Evolutionary conservation across 192 early-diverging fungal genomes (phyloP), one percentile per base, ranked within the genome.

Genomic region (Entrophospora sp.): DNA sequence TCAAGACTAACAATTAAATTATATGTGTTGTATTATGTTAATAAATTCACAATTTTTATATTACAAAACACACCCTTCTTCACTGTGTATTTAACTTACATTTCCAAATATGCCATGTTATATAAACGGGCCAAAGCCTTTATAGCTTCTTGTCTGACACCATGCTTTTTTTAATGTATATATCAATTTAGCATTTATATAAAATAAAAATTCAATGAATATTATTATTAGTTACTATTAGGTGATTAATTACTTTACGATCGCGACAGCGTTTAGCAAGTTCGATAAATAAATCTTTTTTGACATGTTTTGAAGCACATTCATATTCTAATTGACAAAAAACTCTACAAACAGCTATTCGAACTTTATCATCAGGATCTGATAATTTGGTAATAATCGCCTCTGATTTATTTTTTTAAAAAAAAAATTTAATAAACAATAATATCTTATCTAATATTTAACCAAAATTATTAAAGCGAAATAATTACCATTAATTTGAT

Each of bases 361-460:
- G 87, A 13, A 98, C 92, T 61, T 90, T 91, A 30, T 98, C 94
- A 64, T 98, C 96, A 1, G 93, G 89, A 71, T 98, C 96, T 9
- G 81, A 69, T 42, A 92, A 64, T 70, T 91, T 93, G 42, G 82
- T 77, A 35, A 65, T 75, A 5, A 93, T 58, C 24, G 72, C 71
- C 2, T 76, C 89, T 86, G 55, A 28, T 52, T n/a, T 10, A 27
- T 36, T 68, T n/a, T n/a, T n/a, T n/a, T n/a, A n/a, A 52, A 6
- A 27, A 30, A 45, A 6, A n/a, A n/a, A n/a, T n/a, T n/a, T n/a
- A n/a, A n/a, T n/a, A n/a, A n/a, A n/a, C n/a, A n/a, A n/a, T n/a
- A 13, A 12, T 13, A 25, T 14, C 5, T 1, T 31, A 37, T 30
- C 45, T 12, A 27, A 8, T 22, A 30, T 14, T 69, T 30, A 2